Conservation (phyloP, 129 eudicot genomes). For the Glebionis coronaria region DNA sequence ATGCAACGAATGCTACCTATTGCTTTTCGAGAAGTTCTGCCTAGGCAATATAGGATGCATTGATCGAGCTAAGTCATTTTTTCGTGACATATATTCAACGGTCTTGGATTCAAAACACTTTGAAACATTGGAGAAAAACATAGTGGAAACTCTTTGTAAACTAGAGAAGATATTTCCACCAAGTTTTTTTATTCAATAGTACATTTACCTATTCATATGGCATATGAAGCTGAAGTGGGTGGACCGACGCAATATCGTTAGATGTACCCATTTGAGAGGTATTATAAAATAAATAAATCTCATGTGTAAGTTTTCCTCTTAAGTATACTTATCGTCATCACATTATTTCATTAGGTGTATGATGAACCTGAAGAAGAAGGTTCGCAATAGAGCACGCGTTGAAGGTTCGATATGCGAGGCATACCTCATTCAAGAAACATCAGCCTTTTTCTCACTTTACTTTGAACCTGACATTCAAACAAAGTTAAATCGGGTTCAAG, state of each 20-base stretch:
- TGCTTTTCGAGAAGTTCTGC: neutral
- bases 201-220: conserved; percentile 11
- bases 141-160: conserved; percentile 5
- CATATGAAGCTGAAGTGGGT: conserved; percentile 17
- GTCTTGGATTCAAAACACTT: neutral
- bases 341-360: neutral
- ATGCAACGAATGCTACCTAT: conserved; percentile 5
- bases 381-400: neutral
- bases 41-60: neutral
- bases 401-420: neutral
- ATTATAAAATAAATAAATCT: neutral
- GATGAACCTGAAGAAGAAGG: neutral
- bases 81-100: conserved; percentile 20
- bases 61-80: neutral
- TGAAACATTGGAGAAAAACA: conserved; percentile 2
- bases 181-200: conserved; percentile 15
- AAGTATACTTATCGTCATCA: neutral
- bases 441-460: neutral
- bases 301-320: neutral
- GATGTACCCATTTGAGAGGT: conserved; percentile 24
- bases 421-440: conserved; percentile 12
- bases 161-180: conserved; percentile 19
- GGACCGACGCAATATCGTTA: conserved; percentile 16
- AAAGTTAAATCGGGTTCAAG: neutral
- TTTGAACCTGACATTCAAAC: neutral